A percentile compares a stretch with the other conserved stretches of the same genome.
Evolutionary conservation across 1,284 basidiomycete genomes (phyloP).

Genomic region (Vanrija pseudolonga): DNA sequence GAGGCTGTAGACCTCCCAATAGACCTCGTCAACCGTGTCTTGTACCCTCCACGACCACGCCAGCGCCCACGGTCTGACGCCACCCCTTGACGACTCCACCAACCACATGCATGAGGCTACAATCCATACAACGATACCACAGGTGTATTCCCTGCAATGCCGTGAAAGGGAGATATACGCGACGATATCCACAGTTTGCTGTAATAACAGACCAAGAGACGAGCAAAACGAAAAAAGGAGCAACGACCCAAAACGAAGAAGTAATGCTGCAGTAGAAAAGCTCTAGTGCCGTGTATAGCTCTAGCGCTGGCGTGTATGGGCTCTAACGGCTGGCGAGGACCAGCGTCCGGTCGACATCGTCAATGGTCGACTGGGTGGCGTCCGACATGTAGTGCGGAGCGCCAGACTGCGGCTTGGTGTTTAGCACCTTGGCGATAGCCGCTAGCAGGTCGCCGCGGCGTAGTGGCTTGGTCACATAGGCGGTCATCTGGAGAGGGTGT

Average conservation of each 20-base stretch:
- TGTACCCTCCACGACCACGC: slow-evolving; percentile 50
- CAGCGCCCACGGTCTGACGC: no score
- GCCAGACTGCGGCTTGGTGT: slow-evolving; percentile 16
- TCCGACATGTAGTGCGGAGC: slow-evolving; percentile 5
- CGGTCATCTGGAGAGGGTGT: slow-evolving; percentile 14
- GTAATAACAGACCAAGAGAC: no score
- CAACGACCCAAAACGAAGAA: not conserved
- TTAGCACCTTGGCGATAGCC: slow-evolving; percentile 45
- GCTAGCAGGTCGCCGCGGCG: slow-evolving; percentile 46
- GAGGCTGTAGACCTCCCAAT: slow-evolving; percentile 76
- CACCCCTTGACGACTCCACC: not conserved
- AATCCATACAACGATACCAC: no score
- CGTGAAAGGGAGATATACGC: no score
- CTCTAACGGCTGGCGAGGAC: not conserved
- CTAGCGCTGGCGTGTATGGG: not conserved
- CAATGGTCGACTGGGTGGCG: not conserved
- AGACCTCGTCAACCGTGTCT: slow-evolving; percentile 68
- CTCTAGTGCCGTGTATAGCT: not conserved
- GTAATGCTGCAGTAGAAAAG: no score
- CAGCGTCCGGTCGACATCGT: slow-evolving; percentile 13
- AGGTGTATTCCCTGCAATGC: no score
- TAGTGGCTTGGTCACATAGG: slow-evolving; percentile 23
- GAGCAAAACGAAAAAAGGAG: no score
- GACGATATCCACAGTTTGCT: no score
- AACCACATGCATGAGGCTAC: not conserved